Base-by-base conservation (phyloP, 2,329 filamentous ascomycete species). In the Hypoxylon sp. region DNA sequence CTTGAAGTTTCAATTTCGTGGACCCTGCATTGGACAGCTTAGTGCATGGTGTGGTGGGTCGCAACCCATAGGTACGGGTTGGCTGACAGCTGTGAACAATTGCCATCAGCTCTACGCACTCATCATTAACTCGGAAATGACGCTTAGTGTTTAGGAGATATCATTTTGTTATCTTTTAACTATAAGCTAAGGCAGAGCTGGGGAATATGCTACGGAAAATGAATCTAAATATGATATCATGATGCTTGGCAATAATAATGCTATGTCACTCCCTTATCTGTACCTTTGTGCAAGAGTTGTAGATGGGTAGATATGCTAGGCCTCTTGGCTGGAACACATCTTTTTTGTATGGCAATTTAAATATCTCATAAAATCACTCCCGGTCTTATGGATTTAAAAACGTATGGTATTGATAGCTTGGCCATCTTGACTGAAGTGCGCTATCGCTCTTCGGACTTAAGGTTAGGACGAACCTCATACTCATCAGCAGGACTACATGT, bases 1-100 rank as follows among this genome's bases (percentile, higher is more conserved):
- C 26, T 48, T 48, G 46, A 48, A 48, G 46, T 22, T 48, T 29
- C 22, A 22, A n/a, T 48, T 26, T 29, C 26, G 6, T 22, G 46
- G 46, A 48, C 22, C 22, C 26, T 48, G 26, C 46, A 26, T 48
- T 48, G 11, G 46, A 48, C 46, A 48, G 11, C 46, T 48, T 48
- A 29, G 44, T 26, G 44, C 44, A 47, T 47, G 6, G 9, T 26
- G 46, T n/a, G 26, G 46, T 48, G 46, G 46, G 46, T 29, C 46
- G 5, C 29, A 48, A 48, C 26, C 19, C 42, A 5, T 19, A 10
- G 5, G 42, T 10, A 46, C 10, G 22, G 22, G 19, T 22, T 22
- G 11, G 8, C 19, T 11, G 13, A 22, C 44, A 47, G 9, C 44
- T 24, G 22, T 3, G 6, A 47, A 19, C 44, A 47, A 8, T 11